phyloP scores from a whole-genome alignment of 345 rosid genomes.

The Bruguiera sexangula region DNA sequence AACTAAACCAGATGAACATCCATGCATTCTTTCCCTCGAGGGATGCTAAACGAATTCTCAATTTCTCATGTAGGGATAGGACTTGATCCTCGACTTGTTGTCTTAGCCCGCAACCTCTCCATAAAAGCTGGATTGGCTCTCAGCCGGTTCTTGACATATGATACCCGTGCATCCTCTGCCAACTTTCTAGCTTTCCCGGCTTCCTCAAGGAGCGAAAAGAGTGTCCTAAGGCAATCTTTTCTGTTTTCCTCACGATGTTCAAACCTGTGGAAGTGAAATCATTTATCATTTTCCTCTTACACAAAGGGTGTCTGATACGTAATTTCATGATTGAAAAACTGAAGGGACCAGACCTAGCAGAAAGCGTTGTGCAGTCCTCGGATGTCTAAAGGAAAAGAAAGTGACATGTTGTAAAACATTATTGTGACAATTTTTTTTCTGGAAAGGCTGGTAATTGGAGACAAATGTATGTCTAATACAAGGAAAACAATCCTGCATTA shows the following conservation, averaged over 20 bases:
- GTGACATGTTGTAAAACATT: too few relatives aligned
- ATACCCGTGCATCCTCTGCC: constrained; percentile 64
- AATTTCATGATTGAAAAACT: too few relatives aligned
- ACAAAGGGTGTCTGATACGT: background rate
- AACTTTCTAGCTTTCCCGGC: constrained; percentile 76
- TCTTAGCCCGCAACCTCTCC: constrained; percentile 75
- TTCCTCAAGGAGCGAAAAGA: constrained; percentile 75
- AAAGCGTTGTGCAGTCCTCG: too few relatives aligned
- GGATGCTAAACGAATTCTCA: background rate
- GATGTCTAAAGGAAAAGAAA: too few relatives aligned
- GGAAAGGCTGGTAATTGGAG: too few relatives aligned
- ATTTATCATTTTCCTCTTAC: background rate
- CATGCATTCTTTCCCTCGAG: too few relatives aligned
- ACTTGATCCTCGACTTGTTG: constrained; percentile 36
- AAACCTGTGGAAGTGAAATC: constrained; percentile 47
- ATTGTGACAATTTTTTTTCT: too few relatives aligned
- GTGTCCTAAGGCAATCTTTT: constrained; percentile 86
- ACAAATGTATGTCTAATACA: too few relatives aligned
- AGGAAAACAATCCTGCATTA: too few relatives aligned
- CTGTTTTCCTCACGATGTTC: constrained; percentile 96
- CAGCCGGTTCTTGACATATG: constrained; percentile 75
- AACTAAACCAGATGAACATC: too few relatives aligned
- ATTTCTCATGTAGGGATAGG: constrained; percentile 21
- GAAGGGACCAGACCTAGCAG: too few relatives aligned
- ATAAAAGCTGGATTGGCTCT: constrained; percentile 78